These are phyloP conservation scores for Dactylella cylindrospora DNA, from an alignment of 2,329 filamentous ascomycete species.

Conservation along the genomic window DNA sequence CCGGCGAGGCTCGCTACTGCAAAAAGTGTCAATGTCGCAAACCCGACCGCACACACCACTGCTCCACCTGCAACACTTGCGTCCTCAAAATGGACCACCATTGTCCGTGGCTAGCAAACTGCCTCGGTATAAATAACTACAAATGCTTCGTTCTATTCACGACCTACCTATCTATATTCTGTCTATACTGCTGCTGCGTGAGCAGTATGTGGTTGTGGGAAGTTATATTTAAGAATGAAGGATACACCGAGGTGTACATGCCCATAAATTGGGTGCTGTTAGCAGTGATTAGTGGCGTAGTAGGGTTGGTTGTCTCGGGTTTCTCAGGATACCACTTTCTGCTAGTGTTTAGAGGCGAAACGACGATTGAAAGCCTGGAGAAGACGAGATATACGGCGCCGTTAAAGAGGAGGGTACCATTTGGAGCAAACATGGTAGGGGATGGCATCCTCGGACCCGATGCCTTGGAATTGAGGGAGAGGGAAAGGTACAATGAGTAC, in stretches of 20 bases:
- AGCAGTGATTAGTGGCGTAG: constrained; percentile 82
- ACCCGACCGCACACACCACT: constrained; percentile 94
- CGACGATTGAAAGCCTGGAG: constrained; percentile 93
- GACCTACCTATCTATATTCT: constrained; percentile 83
- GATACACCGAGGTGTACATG: constrained; percentile 72
- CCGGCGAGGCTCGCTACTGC: constrained; percentile 83
- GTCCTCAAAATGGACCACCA: constrained; percentile 99
- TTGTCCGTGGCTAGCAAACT: constrained; percentile 96
- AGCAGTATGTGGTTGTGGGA: constrained; percentile 79
- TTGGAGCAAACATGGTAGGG: constrained; percentile 49
- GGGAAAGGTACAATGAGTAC: constrained; percentile 73
- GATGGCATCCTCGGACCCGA: constrained; percentile 55
- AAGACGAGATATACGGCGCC: constrained; percentile 87
- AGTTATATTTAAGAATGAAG: constrained; percentile 71
- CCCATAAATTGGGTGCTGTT: constrained; percentile 90
- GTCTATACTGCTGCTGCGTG: constrained; percentile 76
- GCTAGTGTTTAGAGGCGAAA: constrained; percentile 75
- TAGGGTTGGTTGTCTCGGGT: constrained; percentile 81
- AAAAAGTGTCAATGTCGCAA: constrained; percentile 96
- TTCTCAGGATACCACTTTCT: constrained; percentile 93
- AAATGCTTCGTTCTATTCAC: constrained; percentile 93
- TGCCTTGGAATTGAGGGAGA: constrained; percentile 63
- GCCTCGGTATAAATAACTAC: constrained; percentile 90
- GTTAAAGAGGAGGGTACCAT: constrained; percentile 56
- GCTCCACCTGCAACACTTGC: constrained; percentile 88